Evolutionary conservation across 179 eudicot species (phyloP).

Genomic region (Gypsophila paniculata): DNA sequence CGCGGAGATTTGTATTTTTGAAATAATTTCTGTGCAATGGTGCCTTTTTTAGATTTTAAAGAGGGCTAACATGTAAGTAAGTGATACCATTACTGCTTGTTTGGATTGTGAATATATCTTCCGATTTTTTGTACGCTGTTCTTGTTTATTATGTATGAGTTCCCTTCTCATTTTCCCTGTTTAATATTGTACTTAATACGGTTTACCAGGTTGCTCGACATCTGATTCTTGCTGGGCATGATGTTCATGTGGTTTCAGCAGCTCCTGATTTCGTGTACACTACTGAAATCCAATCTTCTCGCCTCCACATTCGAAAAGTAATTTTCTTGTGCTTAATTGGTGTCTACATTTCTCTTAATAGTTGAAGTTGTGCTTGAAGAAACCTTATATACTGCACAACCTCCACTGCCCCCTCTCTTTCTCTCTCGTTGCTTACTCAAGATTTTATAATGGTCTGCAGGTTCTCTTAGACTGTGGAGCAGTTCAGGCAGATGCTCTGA

Average conservation of each 20-base stretch:
- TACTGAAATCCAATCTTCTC: slow-evolving; percentile 82
- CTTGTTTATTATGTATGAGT: background rate
- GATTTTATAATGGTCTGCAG: slow-evolving; percentile 32
- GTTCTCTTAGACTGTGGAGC: slow-evolving; percentile 97
- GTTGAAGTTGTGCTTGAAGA: slow-evolving; percentile 1
- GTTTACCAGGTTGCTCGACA: slow-evolving; percentile 72
- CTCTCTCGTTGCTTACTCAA: background rate
- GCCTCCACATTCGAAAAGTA: slow-evolving; percentile 90
- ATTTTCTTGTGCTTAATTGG: slow-evolving; percentile 8
- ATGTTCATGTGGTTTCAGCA: slow-evolving; percentile 92
- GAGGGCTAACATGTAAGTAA: no score
- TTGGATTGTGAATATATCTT: background rate
- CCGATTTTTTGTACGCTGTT: background rate
- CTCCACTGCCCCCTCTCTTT: background rate
- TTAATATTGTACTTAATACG: slow-evolving; percentile 1
- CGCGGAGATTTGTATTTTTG: no score
- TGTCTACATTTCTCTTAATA: background rate
- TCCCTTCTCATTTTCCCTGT: slow-evolving; percentile 3
- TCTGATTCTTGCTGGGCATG: slow-evolving; percentile 88
- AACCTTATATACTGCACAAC: background rate
- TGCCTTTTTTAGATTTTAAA: no score
- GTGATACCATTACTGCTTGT: no score
- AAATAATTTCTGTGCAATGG: no score
- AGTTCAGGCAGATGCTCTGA: slow-evolving; percentile 98
- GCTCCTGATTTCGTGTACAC: slow-evolving; percentile 98